Conservation (phyloP, 495 filamentous ascomycete genomes). For the Neurospora pannonica region DNA sequence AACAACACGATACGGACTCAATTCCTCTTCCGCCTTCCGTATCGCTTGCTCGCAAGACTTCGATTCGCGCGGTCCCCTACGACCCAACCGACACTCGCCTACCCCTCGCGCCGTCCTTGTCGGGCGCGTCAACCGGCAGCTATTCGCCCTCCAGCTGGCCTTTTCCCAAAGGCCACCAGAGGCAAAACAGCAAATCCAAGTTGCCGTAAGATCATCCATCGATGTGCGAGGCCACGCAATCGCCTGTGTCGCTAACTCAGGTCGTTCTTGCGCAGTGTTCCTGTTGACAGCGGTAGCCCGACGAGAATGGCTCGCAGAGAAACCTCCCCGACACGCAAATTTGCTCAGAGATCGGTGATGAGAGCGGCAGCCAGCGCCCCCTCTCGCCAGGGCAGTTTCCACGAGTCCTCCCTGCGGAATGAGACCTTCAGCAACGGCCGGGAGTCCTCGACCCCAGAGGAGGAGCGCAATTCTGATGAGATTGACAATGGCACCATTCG, state of each 20-base stretch:
- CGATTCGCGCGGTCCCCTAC: slow-evolving; percentile 9
- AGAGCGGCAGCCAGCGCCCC: neutral
- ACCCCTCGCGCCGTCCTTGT: neutral
- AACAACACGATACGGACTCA: neutral
- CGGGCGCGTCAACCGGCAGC: slow-evolving; percentile 21
- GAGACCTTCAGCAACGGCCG: neutral
- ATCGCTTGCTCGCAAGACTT: neutral
- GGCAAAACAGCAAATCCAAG: neutral
- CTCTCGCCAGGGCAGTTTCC: neutral
- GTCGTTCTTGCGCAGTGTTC: neutral
- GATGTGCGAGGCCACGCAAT: neutral
- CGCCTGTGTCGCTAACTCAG: neutral
- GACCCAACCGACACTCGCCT: neutral
- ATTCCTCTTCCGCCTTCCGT: neutral
- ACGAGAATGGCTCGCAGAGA: neutral
- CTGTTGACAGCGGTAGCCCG: neutral
- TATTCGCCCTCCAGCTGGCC: slow-evolving; percentile 11
- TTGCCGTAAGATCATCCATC: neutral
- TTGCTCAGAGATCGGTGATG: neutral
- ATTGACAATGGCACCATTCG: neutral
- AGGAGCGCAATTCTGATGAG: neutral
- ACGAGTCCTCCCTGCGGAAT: neutral
- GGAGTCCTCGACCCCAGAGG: neutral
- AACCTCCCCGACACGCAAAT: neutral
- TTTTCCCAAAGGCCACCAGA: slow-evolving; percentile 4